Evolutionary conservation across 2,329 filamentous ascomycete genomes (phyloP), one percentile per base, ranked within the genome.

Genomic region (Talaromyces sp.): DNA sequence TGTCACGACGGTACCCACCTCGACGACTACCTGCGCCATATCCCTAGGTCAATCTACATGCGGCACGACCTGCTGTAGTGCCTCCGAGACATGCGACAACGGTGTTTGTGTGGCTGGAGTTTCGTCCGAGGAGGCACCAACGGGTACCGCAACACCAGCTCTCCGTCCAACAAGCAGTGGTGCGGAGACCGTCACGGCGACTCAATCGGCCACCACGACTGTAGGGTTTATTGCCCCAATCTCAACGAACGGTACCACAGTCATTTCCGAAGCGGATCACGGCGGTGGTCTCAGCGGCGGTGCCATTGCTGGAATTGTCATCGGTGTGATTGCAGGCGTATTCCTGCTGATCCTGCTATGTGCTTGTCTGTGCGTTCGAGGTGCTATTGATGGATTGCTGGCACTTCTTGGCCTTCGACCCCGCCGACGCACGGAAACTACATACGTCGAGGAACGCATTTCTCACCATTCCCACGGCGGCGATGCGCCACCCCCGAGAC

Each of bases 301-400:
- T 21, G 78, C 78, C 1, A 80, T 80, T 58, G 78, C 78, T 19
- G 78, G 78, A 39, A 80, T 80, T 52, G 78, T 80, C 57, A 78
- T 80, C 55, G 78, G 78, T 40, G 73, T 74, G 17, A 72, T 80
- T 56, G 71, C 71, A 1, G 78, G 76, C 52, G 70, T 78, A 10
- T 66, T 78, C 50, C 63, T 79, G 11, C 64, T 80, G 37, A 63
- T 79, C 22, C 67, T 80, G 21, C 61, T 80, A 22, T 78, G 75
- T 62, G 67, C 70, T 54, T 78, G 73, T 63, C 65, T 73, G 60
- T 79, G 77, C 60, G 73, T 75, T 60, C 75, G 70, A 43, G 72
- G 74, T 10, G 64, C 71, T 28, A 56, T 79, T 22, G 71, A 76
- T 33, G 69, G 69, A 6, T 53, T 79, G 3, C 65, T 77, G 25